phyloP scores from a whole-genome alignment of 2,329 filamentous ascomycete genomes.

The Trichophyton benhamiae region DNA sequence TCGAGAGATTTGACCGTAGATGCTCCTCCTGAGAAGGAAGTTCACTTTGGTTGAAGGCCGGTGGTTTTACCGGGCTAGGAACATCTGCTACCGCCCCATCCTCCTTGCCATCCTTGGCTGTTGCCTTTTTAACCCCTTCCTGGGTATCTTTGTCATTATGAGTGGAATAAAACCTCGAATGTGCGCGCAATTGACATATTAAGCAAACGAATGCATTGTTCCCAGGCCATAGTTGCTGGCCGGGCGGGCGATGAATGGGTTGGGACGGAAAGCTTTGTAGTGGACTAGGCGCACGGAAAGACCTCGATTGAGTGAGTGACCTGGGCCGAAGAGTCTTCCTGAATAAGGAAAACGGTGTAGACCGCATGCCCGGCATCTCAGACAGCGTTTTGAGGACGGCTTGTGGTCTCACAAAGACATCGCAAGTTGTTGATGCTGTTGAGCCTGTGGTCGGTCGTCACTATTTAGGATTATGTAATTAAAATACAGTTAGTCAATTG shows the following conservation, averaged over 20 bases:
- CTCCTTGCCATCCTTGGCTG: background rate
- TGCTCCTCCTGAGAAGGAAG: constrained; percentile 43
- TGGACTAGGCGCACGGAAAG: background rate
- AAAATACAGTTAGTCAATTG: too few relatives aligned
- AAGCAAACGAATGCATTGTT: constrained; percentile 26
- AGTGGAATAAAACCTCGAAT: constrained; percentile 19
- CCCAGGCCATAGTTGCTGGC: background rate
- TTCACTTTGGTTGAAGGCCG: background rate
- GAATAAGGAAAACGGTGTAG: background rate
- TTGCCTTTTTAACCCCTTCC: background rate
- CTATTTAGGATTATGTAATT: background rate
- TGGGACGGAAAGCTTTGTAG: background rate
- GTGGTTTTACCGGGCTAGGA: background rate
- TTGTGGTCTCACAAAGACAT: background rate
- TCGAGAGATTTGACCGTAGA: constrained; percentile 45
- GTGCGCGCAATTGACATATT: constrained; percentile 31
- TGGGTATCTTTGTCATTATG: constrained; percentile 14
- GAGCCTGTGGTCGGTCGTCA: too few relatives aligned
- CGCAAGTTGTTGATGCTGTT: background rate
- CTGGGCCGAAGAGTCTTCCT: background rate
- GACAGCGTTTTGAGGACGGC: background rate
- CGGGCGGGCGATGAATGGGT: background rate
- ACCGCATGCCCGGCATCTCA: constrained; percentile 2
- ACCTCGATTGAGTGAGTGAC: background rate
- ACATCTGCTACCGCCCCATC: background rate